Base-by-base conservation (phyloP, 2,329 filamentous ascomycete genomes). In the Penicillium italicum region DNA sequence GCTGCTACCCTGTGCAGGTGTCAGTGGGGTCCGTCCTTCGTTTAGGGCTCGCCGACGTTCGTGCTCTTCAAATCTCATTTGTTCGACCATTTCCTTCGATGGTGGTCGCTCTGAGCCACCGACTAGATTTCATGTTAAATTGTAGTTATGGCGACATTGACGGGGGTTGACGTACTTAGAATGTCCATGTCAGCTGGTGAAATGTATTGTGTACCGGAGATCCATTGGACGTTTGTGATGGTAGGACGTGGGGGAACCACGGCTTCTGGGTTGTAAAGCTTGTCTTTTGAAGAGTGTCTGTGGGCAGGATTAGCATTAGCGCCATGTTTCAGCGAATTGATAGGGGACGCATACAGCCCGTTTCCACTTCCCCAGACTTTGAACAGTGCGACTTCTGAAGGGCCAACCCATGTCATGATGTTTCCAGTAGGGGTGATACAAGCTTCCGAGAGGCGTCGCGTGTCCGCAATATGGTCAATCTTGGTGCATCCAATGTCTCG, bases 201-300 rank as follows among this genome's bases (percentile, higher is more conserved):
- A 43, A 99, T 83, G 65, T 95, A 89, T 73, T 97, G 93, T 1
- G 93, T 97, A 4, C 94, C 94, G 0, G 91, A 89, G 50, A 99
- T 91, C 94, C 94, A 99, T 74, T 97, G 91, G 36, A 99, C 75
- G 66, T 95, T 96, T 20, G 90, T 95, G 57, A 99, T 99, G 0
- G 91, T 96, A 1, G 94, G 94, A 2, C 94, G 85, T 12, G 90
- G 82, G 2, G 92, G 93, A 22, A 89, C 82, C 16, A 82, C 69
- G 0, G 90, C 82, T 55, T 89, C 80, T 0, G 89, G 86, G 69
- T 97, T 96, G 73, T 90, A 84, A 3, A 99, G 79, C 8, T 80
- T 84, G 69, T 97, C 92, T n/a, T 84, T 76, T 16, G 77, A 76
- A 41, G 69, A 74, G n/a, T 73, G 71, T 50, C 79, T 81, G 56